Evolutionary conservation across 352 stramenopile species (phyloP).

Genomic region (Globisporangium perplexum): DNA sequence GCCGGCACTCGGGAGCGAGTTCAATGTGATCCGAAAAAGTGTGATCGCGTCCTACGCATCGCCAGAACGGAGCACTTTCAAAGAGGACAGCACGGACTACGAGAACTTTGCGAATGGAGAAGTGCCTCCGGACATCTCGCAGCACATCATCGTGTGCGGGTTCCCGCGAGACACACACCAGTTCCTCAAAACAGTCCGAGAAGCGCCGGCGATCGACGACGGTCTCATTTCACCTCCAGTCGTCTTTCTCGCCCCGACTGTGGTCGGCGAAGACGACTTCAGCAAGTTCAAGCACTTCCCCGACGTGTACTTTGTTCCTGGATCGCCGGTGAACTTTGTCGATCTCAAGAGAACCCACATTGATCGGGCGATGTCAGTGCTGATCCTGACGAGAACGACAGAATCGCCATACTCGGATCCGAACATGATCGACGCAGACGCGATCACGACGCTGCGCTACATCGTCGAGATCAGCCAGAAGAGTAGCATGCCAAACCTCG

Average conservation of each 20-base stretch:
- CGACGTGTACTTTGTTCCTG: slow-evolving; percentile 61
- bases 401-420: slow-evolving; percentile 54
- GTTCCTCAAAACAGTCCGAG: slow-evolving; percentile 68
- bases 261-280: slow-evolving; percentile 58
- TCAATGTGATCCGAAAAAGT: slow-evolving; percentile 51
- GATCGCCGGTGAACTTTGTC: slow-evolving; percentile 67
- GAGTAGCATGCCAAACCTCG: slow-evolving; percentile 56
- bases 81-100: slow-evolving; percentile 31
- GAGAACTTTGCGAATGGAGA: slow-evolving; percentile 41
- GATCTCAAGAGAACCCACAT: slow-evolving; percentile 71
- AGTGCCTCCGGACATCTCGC: slow-evolving; percentile 28
- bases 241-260: slow-evolving; percentile 45
- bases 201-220: slow-evolving; percentile 37
- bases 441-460: slow-evolving; percentile 76
- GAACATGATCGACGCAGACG: slow-evolving; percentile 81
- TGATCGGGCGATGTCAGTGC: slow-evolving; percentile 39
- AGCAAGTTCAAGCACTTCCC: slow-evolving; percentile 39
- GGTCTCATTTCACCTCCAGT: slow-evolving; percentile 33
- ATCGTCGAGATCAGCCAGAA: slow-evolving; percentile 78
- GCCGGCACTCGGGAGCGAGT: slow-evolving; percentile 46
- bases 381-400: slow-evolving; percentile 54
- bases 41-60: slow-evolving; percentile 50
- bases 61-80: slow-evolving; percentile 18
- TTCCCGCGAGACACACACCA: slow-evolving; percentile 59
- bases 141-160: slow-evolving; percentile 69